Evolutionary conservation across 306 rosid species (phyloP).

Genomic region (Canavalia gladiata): DNA sequence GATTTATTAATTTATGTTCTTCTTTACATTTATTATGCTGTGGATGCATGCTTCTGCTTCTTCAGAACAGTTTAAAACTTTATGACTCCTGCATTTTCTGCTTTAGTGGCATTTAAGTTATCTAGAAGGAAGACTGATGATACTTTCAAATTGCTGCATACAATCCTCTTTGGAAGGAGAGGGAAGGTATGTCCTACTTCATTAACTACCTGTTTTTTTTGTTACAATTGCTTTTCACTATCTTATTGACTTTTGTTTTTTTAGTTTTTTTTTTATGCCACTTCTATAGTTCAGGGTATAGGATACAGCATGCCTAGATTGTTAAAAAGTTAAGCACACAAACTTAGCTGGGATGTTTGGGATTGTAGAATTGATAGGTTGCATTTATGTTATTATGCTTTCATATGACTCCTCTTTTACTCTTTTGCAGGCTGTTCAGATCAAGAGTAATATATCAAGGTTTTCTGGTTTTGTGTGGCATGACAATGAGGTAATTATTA

Average conservation of each 20-base stretch:
- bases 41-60: slow-evolving; percentile 30
- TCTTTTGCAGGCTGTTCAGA: slow-evolving; percentile 79
- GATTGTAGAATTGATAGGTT: slow-evolving; percentile 22
- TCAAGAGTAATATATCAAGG: slow-evolving; percentile 89
- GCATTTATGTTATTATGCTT: slow-evolving; percentile 41
- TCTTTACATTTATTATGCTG: slow-evolving; percentile 16
- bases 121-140: slow-evolving; percentile 91
- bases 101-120: slow-evolving; percentile 84
- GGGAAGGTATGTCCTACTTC: slow-evolving; percentile 77
- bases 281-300: slow-evolving; percentile 28
- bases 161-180: slow-evolving; percentile 94
- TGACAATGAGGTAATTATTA: slow-evolving; percentile 78
- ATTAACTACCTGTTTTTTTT: slow-evolving; percentile 26
- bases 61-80: slow-evolving; percentile 31
- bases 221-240: slow-evolving; percentile 20
- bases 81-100: slow-evolving; percentile 43
- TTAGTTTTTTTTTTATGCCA: not conserved
- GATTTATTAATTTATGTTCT: not conserved
- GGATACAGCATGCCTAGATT: not conserved
- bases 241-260: slow-evolving; percentile 17
- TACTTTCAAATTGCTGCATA: slow-evolving; percentile 82
- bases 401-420: slow-evolving; percentile 25
- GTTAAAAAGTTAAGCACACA: slow-evolving; percentile 9
- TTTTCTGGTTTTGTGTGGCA: slow-evolving; percentile 99
- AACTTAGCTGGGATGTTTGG: slow-evolving; percentile 14